These are phyloP conservation scores for Nannizziopsis arthrosporioides DNA, from an alignment of 2,329 filamentous ascomycete species.

Conservation along the genomic window DNA sequence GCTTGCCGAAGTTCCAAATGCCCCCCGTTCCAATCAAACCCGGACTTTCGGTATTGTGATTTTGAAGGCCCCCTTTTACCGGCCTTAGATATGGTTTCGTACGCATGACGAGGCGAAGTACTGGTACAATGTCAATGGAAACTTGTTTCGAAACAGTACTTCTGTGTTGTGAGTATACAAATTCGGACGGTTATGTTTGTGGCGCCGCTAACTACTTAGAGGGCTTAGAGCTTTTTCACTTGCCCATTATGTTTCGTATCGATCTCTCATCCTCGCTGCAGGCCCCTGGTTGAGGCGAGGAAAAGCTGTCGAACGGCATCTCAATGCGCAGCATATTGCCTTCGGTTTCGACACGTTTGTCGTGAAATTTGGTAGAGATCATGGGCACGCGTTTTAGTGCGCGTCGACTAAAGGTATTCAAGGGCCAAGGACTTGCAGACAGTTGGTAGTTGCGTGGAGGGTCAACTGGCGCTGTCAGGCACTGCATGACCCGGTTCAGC, in stretches of 20 bases:
- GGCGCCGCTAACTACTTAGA: background rate
- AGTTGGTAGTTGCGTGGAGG: too few species aligned
- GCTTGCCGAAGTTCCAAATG: conserved; percentile 3
- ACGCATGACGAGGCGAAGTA: background rate
- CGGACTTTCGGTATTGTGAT: background rate
- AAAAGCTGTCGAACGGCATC: too few species aligned
- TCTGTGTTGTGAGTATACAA: background rate
- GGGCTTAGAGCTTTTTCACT: background rate
- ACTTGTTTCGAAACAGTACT: background rate
- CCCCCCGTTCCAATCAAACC: too few species aligned
- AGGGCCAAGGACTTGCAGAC: too few species aligned
- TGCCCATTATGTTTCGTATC: conserved; percentile 1
- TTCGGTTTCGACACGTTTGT: too few species aligned
- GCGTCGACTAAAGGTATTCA: too few species aligned
- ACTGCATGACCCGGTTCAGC: too few species aligned
- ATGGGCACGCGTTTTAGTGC: too few species aligned
- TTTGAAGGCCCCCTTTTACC: background rate
- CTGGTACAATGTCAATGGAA: conserved; percentile 4
- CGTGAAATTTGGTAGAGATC: too few species aligned
- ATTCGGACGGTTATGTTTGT: background rate
- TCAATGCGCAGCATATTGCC: too few species aligned
- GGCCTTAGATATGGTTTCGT: background rate
- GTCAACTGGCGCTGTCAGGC: too few species aligned
- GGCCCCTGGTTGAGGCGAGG: too few species aligned
- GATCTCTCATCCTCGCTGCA: background rate